These are phyloP conservation scores for Venturia pyrina DNA, from an alignment of 2,329 filamentous ascomycete species.

Conservation along the genomic window DNA sequence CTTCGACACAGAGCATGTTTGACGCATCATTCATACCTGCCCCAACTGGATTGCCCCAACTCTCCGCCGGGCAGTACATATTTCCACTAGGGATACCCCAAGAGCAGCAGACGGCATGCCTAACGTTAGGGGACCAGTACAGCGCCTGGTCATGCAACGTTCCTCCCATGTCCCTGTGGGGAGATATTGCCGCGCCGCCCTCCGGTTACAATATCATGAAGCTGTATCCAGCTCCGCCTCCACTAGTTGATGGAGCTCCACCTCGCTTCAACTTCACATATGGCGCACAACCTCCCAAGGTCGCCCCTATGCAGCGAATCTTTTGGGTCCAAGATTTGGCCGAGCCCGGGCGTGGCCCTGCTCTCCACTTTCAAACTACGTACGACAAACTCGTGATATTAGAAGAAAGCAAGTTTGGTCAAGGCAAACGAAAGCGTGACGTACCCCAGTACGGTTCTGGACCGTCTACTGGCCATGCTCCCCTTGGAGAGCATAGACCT, in stretches of 20 bases:
- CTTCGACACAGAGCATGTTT: slow-evolving; percentile 35
- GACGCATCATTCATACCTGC: slow-evolving; percentile 42
- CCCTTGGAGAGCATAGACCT: neutral
- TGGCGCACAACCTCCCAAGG: slow-evolving; percentile 48
- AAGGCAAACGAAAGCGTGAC: neutral
- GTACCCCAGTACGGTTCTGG: neutral
- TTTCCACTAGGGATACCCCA: slow-evolving; percentile 37
- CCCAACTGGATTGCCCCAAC: slow-evolving; percentile 32
- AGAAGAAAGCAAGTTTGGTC: slow-evolving; percentile 26
- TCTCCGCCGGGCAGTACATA: slow-evolving; percentile 40
- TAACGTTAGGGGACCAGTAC: slow-evolving; percentile 34
- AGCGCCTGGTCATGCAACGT: slow-evolving; percentile 42
- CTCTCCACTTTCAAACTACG: slow-evolving; percentile 50
- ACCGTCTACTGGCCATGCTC: neutral
- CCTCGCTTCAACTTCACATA: slow-evolving; percentile 37
- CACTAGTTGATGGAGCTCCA: slow-evolving; percentile 26
- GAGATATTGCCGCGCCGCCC: slow-evolving; percentile 18
- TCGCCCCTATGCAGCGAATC: slow-evolving; percentile 38
- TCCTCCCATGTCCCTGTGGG: slow-evolving; percentile 15
- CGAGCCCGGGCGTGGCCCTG: slow-evolving; percentile 46
- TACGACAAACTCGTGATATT: slow-evolving; percentile 58
- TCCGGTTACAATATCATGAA: slow-evolving; percentile 10
- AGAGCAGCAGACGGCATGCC: slow-evolving; percentile 39
- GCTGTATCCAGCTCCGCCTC: slow-evolving; percentile 15
- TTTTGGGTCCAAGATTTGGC: slow-evolving; percentile 48